Base-by-base conservation (phyloP, 495 filamentous ascomycete genomes). In the Aspergillus sclerotioniger region DNA sequence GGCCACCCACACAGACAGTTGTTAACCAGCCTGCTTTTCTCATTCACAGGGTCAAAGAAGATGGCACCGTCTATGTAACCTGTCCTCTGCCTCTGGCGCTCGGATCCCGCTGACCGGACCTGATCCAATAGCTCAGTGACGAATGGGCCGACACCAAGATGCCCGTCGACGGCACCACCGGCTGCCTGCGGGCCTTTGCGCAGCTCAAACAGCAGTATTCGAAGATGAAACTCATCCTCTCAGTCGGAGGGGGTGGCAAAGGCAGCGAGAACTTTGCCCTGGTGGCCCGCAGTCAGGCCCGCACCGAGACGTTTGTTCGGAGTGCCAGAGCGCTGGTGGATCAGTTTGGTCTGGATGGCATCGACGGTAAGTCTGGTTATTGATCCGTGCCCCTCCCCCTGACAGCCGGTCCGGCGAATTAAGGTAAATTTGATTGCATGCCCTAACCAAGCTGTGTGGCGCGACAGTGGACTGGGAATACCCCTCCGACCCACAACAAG, bases 401-500 rank as follows among this genome's bases (percentile, higher is more conserved):
- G 8, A 25, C 8, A 1, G 4, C 2, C 20, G 17, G 10, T 49
- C 46, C 5, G 13, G 21, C 17, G 3, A n/a, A 15, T 9, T 29
- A 49, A 7, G 20, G 10, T 20, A 25, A 20, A 12, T 29, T n/a
- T 20, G 9, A 21, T 8, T 16, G 16, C 17, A 9, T 47, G 15
- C 15, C 28, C 46, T 41, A 33, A 57, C 41, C n/a, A 8, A 35
- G 15, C 31, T 45, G 15, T 3, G 41, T 44, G 13, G 12, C 25
- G 16, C 20, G 13, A 33, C 61, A 95, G 92, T 96, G 64, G 92
- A 93, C 64, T 96, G 92, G 92, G 90, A 96, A 66, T 90, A 95
- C 64, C 92, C 91, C 1, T 80, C 82, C 45, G 79, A 90, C 63
- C 62, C 77, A 2, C 73, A 82, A 41, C 83, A 96, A 67, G 91